Percentiles rank a stretch among this genome's conserved stretches.
Evolutionary conservation across 2,329 filamentous ascomycete species (phyloP).

Genomic region (Cladosporium colombiae): DNA sequence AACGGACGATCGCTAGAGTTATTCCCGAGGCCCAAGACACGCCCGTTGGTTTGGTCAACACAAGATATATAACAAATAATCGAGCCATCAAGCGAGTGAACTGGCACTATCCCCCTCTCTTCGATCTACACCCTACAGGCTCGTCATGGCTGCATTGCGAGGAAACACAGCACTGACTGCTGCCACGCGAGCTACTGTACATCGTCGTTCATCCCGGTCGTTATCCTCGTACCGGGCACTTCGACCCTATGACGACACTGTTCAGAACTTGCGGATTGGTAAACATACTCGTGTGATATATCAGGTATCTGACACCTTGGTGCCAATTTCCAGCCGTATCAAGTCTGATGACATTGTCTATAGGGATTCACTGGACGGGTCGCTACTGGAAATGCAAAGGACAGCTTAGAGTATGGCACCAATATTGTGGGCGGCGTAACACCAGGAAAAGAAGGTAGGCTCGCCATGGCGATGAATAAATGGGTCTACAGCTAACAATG

Average conservation of each 20-base stretch:
- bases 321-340: neutral
- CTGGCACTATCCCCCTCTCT: neutral
- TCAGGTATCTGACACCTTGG: slow-evolving; percentile 42
- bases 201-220: slow-evolving; percentile 2
- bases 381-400: slow-evolving; percentile 74
- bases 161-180: slow-evolving; percentile 24
- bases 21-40: slow-evolving; percentile 16
- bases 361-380: slow-evolving; percentile 65
- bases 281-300: slow-evolving; percentile 67
- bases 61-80: neutral
- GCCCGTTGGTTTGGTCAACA: neutral
- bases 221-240: slow-evolving; percentile 34
- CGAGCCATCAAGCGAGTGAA: neutral
- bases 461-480: accelerated
- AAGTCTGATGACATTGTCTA: neutral
- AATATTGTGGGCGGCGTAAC: slow-evolving; percentile 78
- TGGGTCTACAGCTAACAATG: neutral
- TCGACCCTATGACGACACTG: slow-evolving; percentile 60
- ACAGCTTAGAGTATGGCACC: slow-evolving; percentile 76
- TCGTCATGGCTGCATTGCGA: slow-evolving; percentile 28
- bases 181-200: neutral
- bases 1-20: slow-evolving; percentile 8
- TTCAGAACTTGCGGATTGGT: slow-evolving; percentile 67
- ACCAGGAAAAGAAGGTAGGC: slow-evolving; percentile 60
- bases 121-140: neutral